A percentile compares a stretch with the other conserved stretches of the same genome.
Conservation (phyloP, 208 protist species). For the Angomonas ambiguus region DNA sequence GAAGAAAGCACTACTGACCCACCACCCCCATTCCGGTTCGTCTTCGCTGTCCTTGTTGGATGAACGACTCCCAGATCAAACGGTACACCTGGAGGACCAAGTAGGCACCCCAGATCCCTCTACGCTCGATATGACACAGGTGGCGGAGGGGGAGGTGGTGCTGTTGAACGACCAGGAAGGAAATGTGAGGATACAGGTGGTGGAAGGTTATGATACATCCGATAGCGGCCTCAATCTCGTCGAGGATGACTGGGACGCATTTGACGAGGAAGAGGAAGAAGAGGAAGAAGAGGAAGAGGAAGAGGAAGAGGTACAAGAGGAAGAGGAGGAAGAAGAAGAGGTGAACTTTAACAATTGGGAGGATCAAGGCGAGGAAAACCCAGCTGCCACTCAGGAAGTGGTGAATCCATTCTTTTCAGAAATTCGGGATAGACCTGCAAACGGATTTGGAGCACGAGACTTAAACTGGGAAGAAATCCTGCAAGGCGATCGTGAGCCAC, state of each 20-base stretch:
- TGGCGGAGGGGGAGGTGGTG: neutral
- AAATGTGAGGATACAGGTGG: neutral
- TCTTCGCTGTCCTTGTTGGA: neutral
- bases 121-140: neutral
- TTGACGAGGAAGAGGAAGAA: slow-evolving; percentile 9
- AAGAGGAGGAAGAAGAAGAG: slow-evolving; percentile 11
- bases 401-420: neutral
- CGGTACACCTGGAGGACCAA: slow-evolving; percentile 6
- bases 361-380: neutral
- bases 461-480: too few species aligned
- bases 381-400: neutral
- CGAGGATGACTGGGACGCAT: neutral
- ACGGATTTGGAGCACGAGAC: too few species aligned
- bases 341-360: neutral
- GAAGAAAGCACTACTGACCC: neutral
- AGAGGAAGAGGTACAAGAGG: neutral
- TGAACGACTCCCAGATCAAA: neutral
- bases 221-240: too few species aligned
- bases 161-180: neutral
- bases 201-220: neutral
- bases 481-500: too few species aligned
- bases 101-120: slow-evolving; percentile 7
- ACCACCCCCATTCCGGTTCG: neutral
- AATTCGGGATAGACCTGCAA: neutral
- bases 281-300: slow-evolving; percentile 10